These are phyloP conservation scores for Straminergon stramineum DNA, from an alignment of 225 moss, liverwort and hornwort genomes.

Conservation along the genomic window DNA sequence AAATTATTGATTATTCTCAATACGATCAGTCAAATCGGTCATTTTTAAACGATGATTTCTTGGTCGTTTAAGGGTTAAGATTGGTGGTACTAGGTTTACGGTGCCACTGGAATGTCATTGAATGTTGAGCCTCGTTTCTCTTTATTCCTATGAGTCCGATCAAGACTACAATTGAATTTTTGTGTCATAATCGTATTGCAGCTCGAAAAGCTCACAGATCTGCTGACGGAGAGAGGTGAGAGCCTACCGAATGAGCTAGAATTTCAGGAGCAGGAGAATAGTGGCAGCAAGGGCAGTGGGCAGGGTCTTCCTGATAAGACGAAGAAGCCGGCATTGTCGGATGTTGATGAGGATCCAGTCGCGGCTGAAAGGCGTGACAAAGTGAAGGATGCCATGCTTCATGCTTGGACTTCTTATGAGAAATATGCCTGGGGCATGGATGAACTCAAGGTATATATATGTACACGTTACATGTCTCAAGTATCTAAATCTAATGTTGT, in stretches of 20 bases:
- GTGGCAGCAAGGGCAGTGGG: background rate
- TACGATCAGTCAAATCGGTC: background rate
- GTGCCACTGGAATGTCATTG: background rate
- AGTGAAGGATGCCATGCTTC: constrained; percentile 90
- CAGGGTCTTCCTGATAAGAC: background rate
- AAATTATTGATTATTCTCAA: background rate
- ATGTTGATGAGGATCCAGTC: constrained; percentile 56
- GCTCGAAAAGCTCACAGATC: constrained; percentile 24
- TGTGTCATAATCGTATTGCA: background rate
- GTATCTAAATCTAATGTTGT: background rate
- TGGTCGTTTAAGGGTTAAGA: background rate
- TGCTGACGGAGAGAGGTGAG: constrained; percentile 37
- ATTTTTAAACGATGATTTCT: background rate
- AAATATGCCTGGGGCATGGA: constrained; percentile 94
- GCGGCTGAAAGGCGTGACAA: constrained; percentile 72
- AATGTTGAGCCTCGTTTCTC: background rate
- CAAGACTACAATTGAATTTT: background rate
- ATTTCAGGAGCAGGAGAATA: constrained; percentile 3
- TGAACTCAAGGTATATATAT: constrained; percentile 55
- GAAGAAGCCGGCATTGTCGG: constrained; percentile 6
- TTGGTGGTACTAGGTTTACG: background rate
- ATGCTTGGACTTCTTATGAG: constrained; percentile 91
- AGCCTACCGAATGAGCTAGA: constrained; percentile 23
- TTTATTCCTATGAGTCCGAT: background rate
- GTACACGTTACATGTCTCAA: background rate